phyloP scores from a whole-genome alignment of 139 green algal genomes.

The Chlorella sp. region DNA sequence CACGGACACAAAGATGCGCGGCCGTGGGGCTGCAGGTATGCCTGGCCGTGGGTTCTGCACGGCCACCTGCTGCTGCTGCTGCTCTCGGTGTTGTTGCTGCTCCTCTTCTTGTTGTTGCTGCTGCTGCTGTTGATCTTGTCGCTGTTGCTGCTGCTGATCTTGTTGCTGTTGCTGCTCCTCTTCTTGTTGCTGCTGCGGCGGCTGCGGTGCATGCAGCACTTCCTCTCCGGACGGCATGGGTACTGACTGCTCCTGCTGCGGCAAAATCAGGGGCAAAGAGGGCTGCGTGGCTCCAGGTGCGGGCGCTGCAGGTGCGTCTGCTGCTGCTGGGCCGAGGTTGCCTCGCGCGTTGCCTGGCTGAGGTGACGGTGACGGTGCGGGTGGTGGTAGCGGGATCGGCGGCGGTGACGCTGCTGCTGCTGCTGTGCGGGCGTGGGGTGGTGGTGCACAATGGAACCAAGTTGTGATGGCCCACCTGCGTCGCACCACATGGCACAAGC shows the following conservation, averaged over 20 bases:
- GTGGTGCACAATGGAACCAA: conserved; percentile 49
- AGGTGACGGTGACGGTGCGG: neutral
- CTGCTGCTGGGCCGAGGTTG: neutral
- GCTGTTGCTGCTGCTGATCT: neutral
- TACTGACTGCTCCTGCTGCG: conserved; percentile 8
- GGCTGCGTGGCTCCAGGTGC: neutral
- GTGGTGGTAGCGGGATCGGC: neutral
- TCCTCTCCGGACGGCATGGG: neutral
- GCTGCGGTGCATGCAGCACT: no score
- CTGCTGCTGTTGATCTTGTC: neutral
- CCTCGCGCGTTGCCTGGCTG: neutral
- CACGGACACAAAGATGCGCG: conserved; percentile 71
- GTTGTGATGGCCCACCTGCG: conserved; percentile 48
- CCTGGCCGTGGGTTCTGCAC: neutral
- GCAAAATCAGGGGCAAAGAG: neutral
- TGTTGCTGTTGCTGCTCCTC: neutral
- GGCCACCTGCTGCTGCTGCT: neutral
- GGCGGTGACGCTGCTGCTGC: neutral
- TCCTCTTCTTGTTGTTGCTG: conserved; percentile 4
- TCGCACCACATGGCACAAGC: neutral
- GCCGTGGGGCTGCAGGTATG: neutral
- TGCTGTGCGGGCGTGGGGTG: neutral
- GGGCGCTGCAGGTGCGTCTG: conserved; percentile 5
- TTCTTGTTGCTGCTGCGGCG: neutral
- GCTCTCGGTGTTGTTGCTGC: neutral